Conservation (phyloP, 2,329 filamentous ascomycete genomes). For the Fusarium sororula region DNA sequence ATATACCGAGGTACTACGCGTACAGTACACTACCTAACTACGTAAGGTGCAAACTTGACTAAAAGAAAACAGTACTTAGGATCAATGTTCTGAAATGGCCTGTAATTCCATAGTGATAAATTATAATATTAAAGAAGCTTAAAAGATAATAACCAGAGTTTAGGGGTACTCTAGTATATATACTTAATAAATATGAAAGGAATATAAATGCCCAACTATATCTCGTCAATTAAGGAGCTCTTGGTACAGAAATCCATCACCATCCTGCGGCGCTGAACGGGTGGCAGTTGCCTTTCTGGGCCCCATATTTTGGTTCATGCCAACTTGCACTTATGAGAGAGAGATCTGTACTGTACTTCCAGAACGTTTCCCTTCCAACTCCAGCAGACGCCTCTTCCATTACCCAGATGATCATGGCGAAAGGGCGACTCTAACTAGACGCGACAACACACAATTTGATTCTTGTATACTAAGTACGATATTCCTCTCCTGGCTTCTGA, state of each 20-base stretch:
- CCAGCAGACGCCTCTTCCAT: constrained; percentile 22
- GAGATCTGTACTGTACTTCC: constrained; percentile 39
- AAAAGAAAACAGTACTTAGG: not conserved
- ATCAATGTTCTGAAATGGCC: not conserved
- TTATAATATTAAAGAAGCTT: not conserved
- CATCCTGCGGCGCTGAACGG: constrained; percentile 6
- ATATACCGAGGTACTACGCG: no score
- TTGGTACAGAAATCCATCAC: constrained; percentile 11
- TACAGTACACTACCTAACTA: not conserved
- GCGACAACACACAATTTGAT: constrained; percentile 27
- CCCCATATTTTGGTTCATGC: constrained; percentile 39
- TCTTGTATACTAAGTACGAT: constrained; percentile 42
- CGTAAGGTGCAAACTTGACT: not conserved
- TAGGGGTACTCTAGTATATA: not conserved
- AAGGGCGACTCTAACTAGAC: constrained; percentile 23
- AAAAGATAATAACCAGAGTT: not conserved
- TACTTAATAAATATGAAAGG: not conserved
- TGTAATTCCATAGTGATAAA: no score
- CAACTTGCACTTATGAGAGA: constrained; percentile 44
- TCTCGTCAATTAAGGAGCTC: not conserved
- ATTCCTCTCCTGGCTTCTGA: not conserved
- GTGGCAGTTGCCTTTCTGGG: constrained; percentile 32
- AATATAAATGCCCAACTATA: not conserved
- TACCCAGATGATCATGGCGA: constrained; percentile 36
- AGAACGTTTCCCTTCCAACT: constrained; percentile 37